These are phyloP conservation scores for Nymphaea thermarum DNA, from an alignment of 164 flowering plant genomes.

Conservation along the genomic window DNA sequence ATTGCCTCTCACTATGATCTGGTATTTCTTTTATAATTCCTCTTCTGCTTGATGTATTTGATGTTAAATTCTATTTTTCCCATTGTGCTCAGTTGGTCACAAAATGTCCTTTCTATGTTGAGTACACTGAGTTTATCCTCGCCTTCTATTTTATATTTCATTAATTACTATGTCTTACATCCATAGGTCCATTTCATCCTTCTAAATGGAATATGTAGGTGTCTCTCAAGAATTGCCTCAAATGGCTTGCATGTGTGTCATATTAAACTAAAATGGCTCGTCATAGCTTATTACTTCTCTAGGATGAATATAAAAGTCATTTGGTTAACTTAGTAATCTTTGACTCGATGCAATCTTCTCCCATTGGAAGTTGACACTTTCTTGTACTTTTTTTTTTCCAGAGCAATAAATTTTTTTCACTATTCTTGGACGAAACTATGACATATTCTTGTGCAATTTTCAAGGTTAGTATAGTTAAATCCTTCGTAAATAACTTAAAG, in stretches of 20 bases:
- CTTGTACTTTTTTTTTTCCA: constrained; percentile 11
- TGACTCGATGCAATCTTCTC: neutral
- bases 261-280: neutral
- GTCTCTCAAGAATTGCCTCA: neutral
- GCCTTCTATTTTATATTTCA: too few species aligned
- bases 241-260: neutral
- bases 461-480: constrained; percentile 35
- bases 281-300: neutral
- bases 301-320: too few species aligned
- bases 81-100: neutral
- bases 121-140: too few species aligned
- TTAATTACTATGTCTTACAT: neutral
- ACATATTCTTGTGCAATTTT: constrained; percentile 83
- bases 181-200: neutral
- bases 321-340: neutral
- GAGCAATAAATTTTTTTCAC: constrained; percentile 83
- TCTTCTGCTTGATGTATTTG: too few species aligned
- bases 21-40: constrained; percentile 18
- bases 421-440: constrained; percentile 95
- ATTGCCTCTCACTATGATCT: constrained; percentile 91
- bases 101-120: too few species aligned
- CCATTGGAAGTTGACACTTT: constrained; percentile 1
- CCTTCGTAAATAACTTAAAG: neutral
- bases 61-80: too few species aligned
- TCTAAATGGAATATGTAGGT: too few species aligned